Evolutionary conservation across 306 rosid genomes (phyloP).

Genomic region (Hippophae gyantsensis): DNA sequence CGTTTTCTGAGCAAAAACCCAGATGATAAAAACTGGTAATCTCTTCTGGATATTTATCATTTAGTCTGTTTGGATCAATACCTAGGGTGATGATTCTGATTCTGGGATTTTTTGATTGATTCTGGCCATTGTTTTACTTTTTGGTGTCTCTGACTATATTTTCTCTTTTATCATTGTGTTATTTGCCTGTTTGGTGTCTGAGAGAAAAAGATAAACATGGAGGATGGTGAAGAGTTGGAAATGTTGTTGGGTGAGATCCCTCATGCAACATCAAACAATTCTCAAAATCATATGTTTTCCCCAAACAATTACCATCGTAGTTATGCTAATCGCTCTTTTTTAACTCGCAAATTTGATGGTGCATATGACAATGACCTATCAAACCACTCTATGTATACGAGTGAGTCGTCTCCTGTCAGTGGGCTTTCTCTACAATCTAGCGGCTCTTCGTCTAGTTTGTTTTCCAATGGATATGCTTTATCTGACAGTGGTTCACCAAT

Average conservation of each 20-base stretch:
- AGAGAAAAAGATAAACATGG: slow-evolving; percentile 17
- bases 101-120: slow-evolving; percentile 13
- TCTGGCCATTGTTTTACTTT: neutral
- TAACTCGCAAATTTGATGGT: slow-evolving; percentile 15
- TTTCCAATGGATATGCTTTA: slow-evolving; percentile 33
- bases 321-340: slow-evolving; percentile 16
- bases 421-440: slow-evolving; percentile 40
- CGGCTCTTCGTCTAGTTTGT: slow-evolving; percentile 45
- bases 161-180: neutral
- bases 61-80: slow-evolving; percentile 5
- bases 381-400: slow-evolving; percentile 23
- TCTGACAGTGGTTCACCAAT: slow-evolving; percentile 51
- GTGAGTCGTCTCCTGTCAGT: slow-evolving; percentile 40
- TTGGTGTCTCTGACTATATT: neutral
- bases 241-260: slow-evolving; percentile 56
- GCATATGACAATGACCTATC: slow-evolving; percentile 27
- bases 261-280: slow-evolving; percentile 34
- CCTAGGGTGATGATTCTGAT: slow-evolving; percentile 11
- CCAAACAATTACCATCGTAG: slow-evolving; percentile 4
- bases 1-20: slow-evolving; percentile 6
- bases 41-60: slow-evolving; percentile 15
- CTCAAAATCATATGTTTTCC: slow-evolving; percentile 11
- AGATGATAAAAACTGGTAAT: slow-evolving; percentile 12
- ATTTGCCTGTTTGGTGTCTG: neutral
- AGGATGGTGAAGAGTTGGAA: slow-evolving; percentile 36